Conservation (phyloP, 805 yeast genomes). For the Ogataea chonburiensis region DNA sequence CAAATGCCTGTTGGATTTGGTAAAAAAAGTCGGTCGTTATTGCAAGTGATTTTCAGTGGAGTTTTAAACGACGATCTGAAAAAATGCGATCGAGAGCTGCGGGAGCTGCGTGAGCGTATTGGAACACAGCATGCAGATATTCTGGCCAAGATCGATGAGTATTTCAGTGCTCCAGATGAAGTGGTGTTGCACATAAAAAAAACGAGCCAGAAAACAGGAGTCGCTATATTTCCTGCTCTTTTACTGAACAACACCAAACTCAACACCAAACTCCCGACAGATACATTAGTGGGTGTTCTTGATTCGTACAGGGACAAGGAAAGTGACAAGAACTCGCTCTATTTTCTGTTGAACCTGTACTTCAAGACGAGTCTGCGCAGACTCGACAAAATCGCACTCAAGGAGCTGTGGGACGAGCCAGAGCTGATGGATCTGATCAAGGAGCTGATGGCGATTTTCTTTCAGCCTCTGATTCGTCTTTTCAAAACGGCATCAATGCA, state of each 20-base stretch:
- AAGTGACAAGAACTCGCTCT: slow-evolving; percentile 39
- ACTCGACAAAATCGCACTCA: slow-evolving; percentile 72
- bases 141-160: slow-evolving; percentile 30
- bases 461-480: slow-evolving; percentile 68
- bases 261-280: slow-evolving; percentile 15
- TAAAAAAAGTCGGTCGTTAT: slow-evolving; percentile 49
- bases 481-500: slow-evolving; percentile 67
- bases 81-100: slow-evolving; percentile 55
- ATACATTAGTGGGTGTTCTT: slow-evolving; percentile 17
- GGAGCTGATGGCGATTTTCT: slow-evolving; percentile 68
- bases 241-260: slow-evolving; percentile 27
- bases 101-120: slow-evolving; percentile 39
- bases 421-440: slow-evolving; percentile 73
- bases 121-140: slow-evolving; percentile 14
- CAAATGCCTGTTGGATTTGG: slow-evolving; percentile 59
- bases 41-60: slow-evolving; percentile 74
- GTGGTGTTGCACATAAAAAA: slow-evolving; percentile 32
- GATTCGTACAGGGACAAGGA: slow-evolving; percentile 18
- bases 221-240: slow-evolving; percentile 27
- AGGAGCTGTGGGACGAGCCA: slow-evolving; percentile 82
- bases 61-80: slow-evolving; percentile 73
- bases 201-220: slow-evolving; percentile 26
- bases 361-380: slow-evolving; percentile 64
- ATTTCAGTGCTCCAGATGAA: slow-evolving; percentile 28
- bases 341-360: slow-evolving; percentile 56